Evolutionary conservation across 495 filamentous ascomycete species (phyloP).

Genomic region (Xylaria nigripes): DNA sequence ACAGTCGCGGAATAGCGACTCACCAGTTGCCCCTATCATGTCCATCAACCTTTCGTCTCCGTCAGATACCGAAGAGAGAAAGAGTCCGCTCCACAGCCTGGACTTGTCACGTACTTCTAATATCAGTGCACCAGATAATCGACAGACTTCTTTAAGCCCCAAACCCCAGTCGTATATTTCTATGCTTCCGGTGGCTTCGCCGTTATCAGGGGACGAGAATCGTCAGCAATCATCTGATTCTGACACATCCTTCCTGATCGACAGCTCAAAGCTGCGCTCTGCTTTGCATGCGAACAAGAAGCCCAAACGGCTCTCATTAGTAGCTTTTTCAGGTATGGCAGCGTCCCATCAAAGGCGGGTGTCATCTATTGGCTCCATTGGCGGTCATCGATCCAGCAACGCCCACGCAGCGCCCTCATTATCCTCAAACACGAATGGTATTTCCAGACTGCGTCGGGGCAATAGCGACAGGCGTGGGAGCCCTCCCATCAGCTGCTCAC

Average conservation of each 20-base stretch:
- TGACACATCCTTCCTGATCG: conserved; percentile 32
- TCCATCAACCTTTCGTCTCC: conserved; percentile 50
- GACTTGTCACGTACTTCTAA: conserved; percentile 35
- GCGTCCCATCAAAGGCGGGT: conserved; percentile 27
- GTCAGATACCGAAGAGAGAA: conserved; percentile 57
- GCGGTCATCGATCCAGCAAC: conserved; percentile 21
- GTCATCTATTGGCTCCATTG: conserved; percentile 25
- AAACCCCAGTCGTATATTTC: conserved; percentile 12
- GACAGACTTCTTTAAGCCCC: conserved; percentile 25
- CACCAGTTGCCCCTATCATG: conserved; percentile 57
- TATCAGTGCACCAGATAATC: conserved; percentile 27
- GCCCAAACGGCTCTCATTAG: conserved; percentile 31
- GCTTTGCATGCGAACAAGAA: conserved; percentile 40
- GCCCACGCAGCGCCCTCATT: conserved; percentile 25
- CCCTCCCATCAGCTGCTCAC: conserved; percentile 39
- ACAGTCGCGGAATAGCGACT: conserved; percentile 41
- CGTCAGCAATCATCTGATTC: conserved; percentile 39
- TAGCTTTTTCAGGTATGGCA: conserved; percentile 16
- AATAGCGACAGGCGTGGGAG: conserved; percentile 35
- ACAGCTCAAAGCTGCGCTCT: conserved; percentile 37
- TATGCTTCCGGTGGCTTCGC: conserved; percentile 13
- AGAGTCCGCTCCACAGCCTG: conserved; percentile 42
- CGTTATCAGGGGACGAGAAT: conserved; percentile 31
- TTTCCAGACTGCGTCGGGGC: conserved; percentile 34
- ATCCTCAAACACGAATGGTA: conserved; percentile 37